Evolutionary conservation across 192 early-diverging fungal species (phyloP).

Genomic region (Podila epicladia): DNA sequence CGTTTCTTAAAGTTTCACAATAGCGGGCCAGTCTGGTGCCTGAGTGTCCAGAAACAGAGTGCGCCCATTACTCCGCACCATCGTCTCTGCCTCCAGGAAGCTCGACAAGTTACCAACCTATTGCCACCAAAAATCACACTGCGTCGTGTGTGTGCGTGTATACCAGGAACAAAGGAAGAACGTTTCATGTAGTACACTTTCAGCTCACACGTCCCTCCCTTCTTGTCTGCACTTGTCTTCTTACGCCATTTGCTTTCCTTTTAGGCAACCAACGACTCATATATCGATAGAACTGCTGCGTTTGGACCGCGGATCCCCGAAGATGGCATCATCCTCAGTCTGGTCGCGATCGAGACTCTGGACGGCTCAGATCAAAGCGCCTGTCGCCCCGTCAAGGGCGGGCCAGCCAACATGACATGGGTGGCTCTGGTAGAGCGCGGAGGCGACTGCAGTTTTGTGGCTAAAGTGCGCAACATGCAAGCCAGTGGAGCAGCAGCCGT

Average conservation of each 20-base stretch:
- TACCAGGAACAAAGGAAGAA: no score
- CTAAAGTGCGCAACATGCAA: slow-evolving; percentile 95
- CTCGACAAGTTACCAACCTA: no score
- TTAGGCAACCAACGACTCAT: slow-evolving; percentile 66
- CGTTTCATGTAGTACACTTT: no score
- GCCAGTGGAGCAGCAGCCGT: slow-evolving; percentile 83
- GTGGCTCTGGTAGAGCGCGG: slow-evolving; percentile 92
- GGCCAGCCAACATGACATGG: slow-evolving; percentile 65
- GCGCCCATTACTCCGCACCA: background rate
- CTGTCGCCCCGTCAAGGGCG: slow-evolving; percentile 57
- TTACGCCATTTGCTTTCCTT: no score
- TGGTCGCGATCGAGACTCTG: slow-evolving; percentile 67
- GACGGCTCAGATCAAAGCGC: slow-evolving; percentile 65
- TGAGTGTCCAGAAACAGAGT: background rate
- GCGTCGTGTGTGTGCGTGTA: no score
- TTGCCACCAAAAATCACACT: no score
- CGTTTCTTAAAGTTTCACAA: background rate
- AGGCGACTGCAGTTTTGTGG: slow-evolving; percentile 82
- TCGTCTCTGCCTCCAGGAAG: no score
- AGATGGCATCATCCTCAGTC: slow-evolving; percentile 73
- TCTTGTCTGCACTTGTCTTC: background rate
- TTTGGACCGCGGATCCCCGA: slow-evolving; percentile 85
- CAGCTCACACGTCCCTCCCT: background rate
- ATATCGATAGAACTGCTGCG: slow-evolving; percentile 78
- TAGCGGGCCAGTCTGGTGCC: background rate